phyloP scores from a whole-genome alignment of 768 basidiomycete species.

The Boletus reticuloceps region DNA sequence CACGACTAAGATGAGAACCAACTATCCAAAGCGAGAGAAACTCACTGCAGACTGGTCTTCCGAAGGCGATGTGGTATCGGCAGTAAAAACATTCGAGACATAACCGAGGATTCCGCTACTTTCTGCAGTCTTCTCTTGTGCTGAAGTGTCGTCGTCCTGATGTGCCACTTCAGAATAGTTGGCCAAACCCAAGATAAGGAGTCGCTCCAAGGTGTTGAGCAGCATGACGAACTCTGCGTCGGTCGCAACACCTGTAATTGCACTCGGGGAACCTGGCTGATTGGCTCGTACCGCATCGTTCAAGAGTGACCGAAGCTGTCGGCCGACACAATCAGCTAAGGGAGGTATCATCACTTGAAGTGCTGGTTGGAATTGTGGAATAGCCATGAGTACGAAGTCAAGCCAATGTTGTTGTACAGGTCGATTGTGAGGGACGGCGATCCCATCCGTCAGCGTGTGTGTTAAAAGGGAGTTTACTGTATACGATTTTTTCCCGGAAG shows the following conservation, averaged over 20 bases:
- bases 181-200: conserved; percentile 71
- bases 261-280: conserved; percentile 36
- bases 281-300: conserved; percentile 51
- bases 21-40: conserved; percentile 6
- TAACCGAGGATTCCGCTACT: conserved; percentile 78
- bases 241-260: conserved; percentile 51
- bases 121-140: conserved; percentile 54
- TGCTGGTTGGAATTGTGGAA: conserved; percentile 78
- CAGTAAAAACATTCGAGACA: conserved; percentile 88
- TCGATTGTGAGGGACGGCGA: conserved; percentile 65
- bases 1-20: conserved; percentile 1
- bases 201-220: conserved; percentile 77
- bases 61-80: conserved; percentile 49
- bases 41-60: conserved; percentile 63
- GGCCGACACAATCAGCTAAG: conserved; percentile 76
- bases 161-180: conserved; percentile 48
- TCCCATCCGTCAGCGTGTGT: conserved; percentile 79
- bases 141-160: conserved; percentile 54
- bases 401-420: conserved; percentile 93
- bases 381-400: conserved; percentile 90
- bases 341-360: conserved; percentile 67
- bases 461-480: conserved; percentile 69
- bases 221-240: conserved; percentile 86
- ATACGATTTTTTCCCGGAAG: conserved; percentile 35
- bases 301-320: conserved; percentile 59